Percentiles rank a stretch among this genome's conserved stretches.
These are phyloP conservation scores for Rhizopogon rudus DNA, from an alignment of 768 basidiomycete species.

Conservation along the genomic window DNA sequence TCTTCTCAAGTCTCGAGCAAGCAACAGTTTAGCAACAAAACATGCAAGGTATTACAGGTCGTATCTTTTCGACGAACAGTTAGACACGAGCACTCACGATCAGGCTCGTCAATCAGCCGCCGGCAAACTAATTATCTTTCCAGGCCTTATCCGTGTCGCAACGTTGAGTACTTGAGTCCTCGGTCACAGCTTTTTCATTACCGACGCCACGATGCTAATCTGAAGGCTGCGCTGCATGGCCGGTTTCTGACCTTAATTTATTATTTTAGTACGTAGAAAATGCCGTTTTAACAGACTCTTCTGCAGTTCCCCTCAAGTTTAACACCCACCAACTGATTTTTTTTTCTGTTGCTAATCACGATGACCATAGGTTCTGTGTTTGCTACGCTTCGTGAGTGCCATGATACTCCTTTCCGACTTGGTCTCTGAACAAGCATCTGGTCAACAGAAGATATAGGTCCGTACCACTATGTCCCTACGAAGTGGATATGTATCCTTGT, in stretches of 20 bases:
- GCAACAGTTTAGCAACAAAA: too few species aligned
- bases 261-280: too few species aligned
- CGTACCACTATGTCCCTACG: constrained; percentile 39
- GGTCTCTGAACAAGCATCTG: not conserved
- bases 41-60: too few species aligned
- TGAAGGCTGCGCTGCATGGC: not conserved
- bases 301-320: not conserved
- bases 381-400: not conserved
- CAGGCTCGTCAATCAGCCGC: too few species aligned
- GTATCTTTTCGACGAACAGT: too few species aligned
- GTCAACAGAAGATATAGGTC: not conserved
- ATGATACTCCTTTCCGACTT: not conserved
- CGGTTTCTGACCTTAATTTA: not conserved
- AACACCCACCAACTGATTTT: not conserved
- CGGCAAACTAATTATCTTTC: too few species aligned
- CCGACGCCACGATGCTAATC: not conserved
- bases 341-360: not conserved
- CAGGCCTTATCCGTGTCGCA: too few species aligned
- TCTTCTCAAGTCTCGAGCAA: too few species aligned
- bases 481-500: constrained; percentile 28
- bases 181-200: not conserved
- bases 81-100: too few species aligned
- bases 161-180: not conserved
- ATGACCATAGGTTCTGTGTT: too few species aligned
- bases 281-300: too few species aligned